These are phyloP conservation scores for Cladosporium sp. DNA, from an alignment of 2,329 filamentous ascomycete species.

Conservation along the genomic window DNA sequence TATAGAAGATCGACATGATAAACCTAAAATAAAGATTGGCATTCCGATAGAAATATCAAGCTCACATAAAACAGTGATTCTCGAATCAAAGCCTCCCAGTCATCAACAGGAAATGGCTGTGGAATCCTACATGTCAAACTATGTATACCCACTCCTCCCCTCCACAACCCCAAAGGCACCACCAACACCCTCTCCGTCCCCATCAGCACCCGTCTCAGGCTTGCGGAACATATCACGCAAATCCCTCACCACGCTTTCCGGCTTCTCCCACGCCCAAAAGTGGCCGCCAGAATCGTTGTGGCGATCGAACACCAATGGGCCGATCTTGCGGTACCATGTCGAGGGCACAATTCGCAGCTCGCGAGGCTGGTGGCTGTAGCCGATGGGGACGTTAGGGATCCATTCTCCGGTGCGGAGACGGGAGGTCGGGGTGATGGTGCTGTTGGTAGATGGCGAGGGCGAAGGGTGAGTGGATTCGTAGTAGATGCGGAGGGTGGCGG, in stretches of 20 bases:
- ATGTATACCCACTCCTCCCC: conserved; percentile 3
- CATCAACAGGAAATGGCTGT: not conserved
- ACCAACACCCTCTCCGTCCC: conserved; percentile 3
- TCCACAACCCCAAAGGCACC: conserved; percentile 13
- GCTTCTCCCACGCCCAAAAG: conserved; percentile 16
- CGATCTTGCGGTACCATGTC: conserved; percentile 15
- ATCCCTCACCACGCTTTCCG: conserved; percentile 11
- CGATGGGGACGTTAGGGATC: conserved; percentile 12
- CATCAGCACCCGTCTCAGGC: conserved; percentile 2
- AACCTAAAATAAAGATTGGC: not conserved
- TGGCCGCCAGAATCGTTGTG: conserved; percentile 11
- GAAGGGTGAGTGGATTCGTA: conserved; percentile 16
- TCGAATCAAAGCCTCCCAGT: not conserved
- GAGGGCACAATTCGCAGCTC: conserved; percentile 15
- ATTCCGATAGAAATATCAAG: not conserved
- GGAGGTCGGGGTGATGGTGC: not conserved
- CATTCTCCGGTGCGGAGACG: conserved; percentile 10
- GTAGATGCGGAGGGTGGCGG: conserved; percentile 18
- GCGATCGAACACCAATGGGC: conserved; percentile 13
- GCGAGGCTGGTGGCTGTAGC: conserved; percentile 13
- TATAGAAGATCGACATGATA: conserved; percentile 4
- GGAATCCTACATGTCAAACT: no score
- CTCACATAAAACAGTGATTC: not conserved
- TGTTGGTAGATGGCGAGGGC: not conserved
- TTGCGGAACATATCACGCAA: conserved; percentile 17